phyloP scores from a whole-genome alignment of 2,329 filamentous ascomycete genomes.

The Monosporascus ibericus region DNA sequence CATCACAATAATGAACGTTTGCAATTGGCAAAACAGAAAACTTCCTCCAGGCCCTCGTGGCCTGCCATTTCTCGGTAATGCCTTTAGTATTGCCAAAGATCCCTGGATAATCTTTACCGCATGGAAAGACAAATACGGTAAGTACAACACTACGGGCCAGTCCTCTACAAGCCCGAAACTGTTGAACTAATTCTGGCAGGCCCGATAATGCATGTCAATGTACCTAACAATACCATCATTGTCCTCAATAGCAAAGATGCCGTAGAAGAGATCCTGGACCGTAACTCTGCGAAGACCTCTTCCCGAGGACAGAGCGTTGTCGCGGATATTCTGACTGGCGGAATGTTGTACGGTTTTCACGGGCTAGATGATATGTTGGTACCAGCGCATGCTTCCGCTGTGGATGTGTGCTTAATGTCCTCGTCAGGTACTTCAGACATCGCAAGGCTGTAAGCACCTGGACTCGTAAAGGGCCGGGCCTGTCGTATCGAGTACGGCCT shows the following conservation, averaged over 20 bases:
- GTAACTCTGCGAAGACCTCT: neutral
- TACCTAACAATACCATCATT: neutral
- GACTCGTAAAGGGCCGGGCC: neutral
- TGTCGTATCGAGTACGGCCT: neutral
- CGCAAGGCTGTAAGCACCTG: neutral
- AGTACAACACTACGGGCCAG: neutral
- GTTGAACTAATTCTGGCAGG: neutral
- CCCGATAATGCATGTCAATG: neutral
- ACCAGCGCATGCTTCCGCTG: neutral
- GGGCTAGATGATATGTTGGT: neutral
- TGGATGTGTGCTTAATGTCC: neutral
- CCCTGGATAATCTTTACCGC: neutral
- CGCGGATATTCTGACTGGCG: neutral
- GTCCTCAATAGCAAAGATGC: neutral
- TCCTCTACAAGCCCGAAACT: neutral
- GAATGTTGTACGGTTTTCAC: neutral
- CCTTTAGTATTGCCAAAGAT: neutral
- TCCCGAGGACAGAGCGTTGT: neutral
- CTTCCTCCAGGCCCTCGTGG: neutral
- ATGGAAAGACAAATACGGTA: neutral
- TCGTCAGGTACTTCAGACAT: neutral
- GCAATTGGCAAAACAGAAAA: neutral
- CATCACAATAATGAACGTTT: no score
- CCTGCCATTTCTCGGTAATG: neutral
- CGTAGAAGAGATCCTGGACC: neutral